phyloP scores from a whole-genome alignment of 2,329 filamentous ascomycete species.

The Cladophialophora psammophila region DNA sequence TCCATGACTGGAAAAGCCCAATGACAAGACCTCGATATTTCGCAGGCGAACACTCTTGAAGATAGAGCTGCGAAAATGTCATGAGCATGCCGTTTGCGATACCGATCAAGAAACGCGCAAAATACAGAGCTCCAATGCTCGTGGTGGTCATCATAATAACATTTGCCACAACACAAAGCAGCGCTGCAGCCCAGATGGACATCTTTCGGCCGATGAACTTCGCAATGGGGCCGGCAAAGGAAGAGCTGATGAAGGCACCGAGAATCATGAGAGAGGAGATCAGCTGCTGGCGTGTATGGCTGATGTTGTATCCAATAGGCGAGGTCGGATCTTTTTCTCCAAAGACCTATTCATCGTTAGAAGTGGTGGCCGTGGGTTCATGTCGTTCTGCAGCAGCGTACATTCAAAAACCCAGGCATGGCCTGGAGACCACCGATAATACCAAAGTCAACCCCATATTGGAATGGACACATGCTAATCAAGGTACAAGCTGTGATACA shows the following conservation, averaged over 20 bases:
- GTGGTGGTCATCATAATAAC: conserved; percentile 66
- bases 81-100: conserved; percentile 65
- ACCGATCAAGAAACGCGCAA: conserved; percentile 63
- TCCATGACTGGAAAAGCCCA: conserved; percentile 58
- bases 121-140: conserved; percentile 62
- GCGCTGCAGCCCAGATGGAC: conserved; percentile 58
- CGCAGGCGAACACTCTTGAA: conserved; percentile 61
- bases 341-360: conserved; percentile 40
- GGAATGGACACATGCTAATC: conserved; percentile 46
- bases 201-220: conserved; percentile 54
- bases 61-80: conserved; percentile 61
- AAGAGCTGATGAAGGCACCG: conserved; percentile 55
- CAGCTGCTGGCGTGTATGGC: conserved; percentile 52
- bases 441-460: conserved; percentile 45
- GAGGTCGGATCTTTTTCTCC: conserved; percentile 38
- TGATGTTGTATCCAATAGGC: conserved; percentile 47
- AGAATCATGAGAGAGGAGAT: conserved; percentile 57
- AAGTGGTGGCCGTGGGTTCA: conserved; percentile 22
- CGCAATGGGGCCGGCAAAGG: conserved; percentile 47
- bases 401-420: conserved; percentile 45
- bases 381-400: conserved; percentile 5
- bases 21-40: conserved; percentile 59
- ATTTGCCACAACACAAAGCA: conserved; percentile 60
- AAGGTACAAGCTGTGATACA: conserved; percentile 39
- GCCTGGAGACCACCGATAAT: conserved; percentile 46